Evolutionary conservation across 2,329 filamentous ascomycete genomes (phyloP), one percentile per base, ranked within the genome.

Genomic region (Fusarium ambrosium): DNA sequence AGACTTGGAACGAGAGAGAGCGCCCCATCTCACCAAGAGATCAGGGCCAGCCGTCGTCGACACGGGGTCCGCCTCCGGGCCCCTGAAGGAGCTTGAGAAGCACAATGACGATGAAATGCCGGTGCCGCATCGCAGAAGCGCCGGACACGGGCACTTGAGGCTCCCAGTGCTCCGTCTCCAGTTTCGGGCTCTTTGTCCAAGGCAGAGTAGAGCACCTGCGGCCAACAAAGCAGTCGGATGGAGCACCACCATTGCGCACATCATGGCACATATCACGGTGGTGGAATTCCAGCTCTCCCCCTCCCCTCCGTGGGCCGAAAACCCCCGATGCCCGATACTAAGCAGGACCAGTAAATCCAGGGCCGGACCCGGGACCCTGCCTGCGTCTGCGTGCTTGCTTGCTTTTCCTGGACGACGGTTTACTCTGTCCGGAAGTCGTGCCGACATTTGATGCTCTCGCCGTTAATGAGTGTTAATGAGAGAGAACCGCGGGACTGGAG

Each of bases 1-100:
- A 24, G 59, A 70, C 72, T 67, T 72, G 56, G 69, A 65, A 62
- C 48, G 45, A 51, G 55, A 65, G 48, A 55, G 65, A n/a, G 45
- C 43, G 55, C 66, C 59, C 63, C 64, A 65, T 72, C 43, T 13
- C 48, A 27, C 61, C 53, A 37, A 68, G 65, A 66, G 45, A 77
- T 64, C 69, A 75, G 67, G 63, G 58, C 77, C 77, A 79, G 73
- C 76, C 74, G 73, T 77, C 70, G 64, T 62, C 64, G 43, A 75
- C 77, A 79, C 77, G 76, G 65, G 74, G 76, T 58, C 62, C 53
- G 56, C 66, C 37, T 53, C 51, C 53, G 48, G 56, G 43, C 20
- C 48, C 58, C 32, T 75, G 68, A 66, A 75, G 73, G 27, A 70
- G 66, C 59, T 63, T 61, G 55, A 45, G 53, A 69, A 65, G 71